Percentiles rank a stretch among this genome's conserved stretches.
Conservation (phyloP, 192 early-diverging fungal genomes). For the Dissophora globulifera region DNA sequence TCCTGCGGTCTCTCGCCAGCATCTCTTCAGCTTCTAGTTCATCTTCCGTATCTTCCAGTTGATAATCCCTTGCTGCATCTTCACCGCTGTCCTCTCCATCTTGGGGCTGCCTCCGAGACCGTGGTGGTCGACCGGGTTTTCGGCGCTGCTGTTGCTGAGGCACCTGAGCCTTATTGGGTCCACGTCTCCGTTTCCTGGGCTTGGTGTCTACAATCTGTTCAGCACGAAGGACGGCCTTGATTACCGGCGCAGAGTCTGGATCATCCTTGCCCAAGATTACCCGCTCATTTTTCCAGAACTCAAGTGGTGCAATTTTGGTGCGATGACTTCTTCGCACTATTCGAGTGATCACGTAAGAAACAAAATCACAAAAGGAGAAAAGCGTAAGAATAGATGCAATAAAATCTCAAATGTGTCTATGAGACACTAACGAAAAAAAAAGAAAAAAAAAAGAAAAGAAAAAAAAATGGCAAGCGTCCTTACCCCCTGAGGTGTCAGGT, state of each 20-base stretch:
- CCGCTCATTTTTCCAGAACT: conserved; percentile 45
- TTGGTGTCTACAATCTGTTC: background rate
- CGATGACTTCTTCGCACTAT: conserved; percentile 33
- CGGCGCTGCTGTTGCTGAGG: background rate
- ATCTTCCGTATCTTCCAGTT: background rate
- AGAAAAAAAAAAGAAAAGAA: background rate
- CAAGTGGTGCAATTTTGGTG: conserved; percentile 24
- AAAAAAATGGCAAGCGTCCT: background rate
- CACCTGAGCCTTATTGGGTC: background rate
- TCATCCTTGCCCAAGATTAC: conserved; percentile 7
- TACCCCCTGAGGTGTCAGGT: conserved; percentile 3
- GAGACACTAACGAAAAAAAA: background rate
- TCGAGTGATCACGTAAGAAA: too few species aligned
- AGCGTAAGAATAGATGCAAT: too few species aligned
- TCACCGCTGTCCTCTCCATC: too few species aligned
- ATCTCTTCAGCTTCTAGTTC: background rate
- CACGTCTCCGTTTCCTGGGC: conserved; percentile 8
- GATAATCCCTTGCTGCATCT: background rate
- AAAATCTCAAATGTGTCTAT: too few species aligned
- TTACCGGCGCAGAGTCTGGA: background rate
- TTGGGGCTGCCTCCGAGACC: background rate
- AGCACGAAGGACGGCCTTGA: conserved; percentile 32
- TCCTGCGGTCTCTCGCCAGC: background rate
- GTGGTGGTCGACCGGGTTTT: too few species aligned
- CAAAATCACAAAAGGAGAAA: too few species aligned